These are phyloP conservation scores for Oryza glumipatula DNA, from an alignment of 176 grass and related monocot genomes.

Conservation along the genomic window DNA sequence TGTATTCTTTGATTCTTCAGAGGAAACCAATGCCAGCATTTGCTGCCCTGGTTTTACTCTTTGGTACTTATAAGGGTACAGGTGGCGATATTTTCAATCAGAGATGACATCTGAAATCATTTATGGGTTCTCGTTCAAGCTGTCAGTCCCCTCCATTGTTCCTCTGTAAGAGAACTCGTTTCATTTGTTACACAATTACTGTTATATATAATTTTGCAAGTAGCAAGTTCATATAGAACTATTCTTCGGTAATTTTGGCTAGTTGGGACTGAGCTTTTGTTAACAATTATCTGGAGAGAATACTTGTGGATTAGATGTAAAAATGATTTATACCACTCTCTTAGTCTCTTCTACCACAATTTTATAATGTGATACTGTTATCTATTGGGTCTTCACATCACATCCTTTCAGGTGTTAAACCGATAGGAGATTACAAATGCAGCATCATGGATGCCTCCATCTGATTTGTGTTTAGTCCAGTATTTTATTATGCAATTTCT, in stretches of 20 bases:
- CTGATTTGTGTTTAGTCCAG: not conserved
- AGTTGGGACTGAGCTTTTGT: conserved; percentile 36
- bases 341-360: conserved; percentile 32
- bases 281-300: conserved; percentile 24
- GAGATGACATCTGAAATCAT: conserved; percentile 45
- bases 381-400: not conserved
- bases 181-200: conserved; percentile 46
- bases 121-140: conserved; percentile 46
- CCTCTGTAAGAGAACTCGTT: conserved; percentile 62
- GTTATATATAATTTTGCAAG: conserved; percentile 47
- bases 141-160: conserved; percentile 39
- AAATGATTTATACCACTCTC: conserved; percentile 30
- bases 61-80: conserved; percentile 37
- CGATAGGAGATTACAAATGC: not conserved
- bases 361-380: conserved; percentile 43
- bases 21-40: conserved; percentile 26
- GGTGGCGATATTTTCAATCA: conserved; percentile 37
- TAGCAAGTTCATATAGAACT: conserved; percentile 54
- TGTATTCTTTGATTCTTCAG: conserved; percentile 63
- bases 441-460: conserved; percentile 1
- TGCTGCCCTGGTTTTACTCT: conserved; percentile 40
- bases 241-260: conserved; percentile 40
- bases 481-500: not conserved
- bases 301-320: conserved; percentile 47
- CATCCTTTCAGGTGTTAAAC: conserved; percentile 6